Conservation (phyloP, 495 filamentous ascomycete genomes). For the Trichoderma virens region DNA sequence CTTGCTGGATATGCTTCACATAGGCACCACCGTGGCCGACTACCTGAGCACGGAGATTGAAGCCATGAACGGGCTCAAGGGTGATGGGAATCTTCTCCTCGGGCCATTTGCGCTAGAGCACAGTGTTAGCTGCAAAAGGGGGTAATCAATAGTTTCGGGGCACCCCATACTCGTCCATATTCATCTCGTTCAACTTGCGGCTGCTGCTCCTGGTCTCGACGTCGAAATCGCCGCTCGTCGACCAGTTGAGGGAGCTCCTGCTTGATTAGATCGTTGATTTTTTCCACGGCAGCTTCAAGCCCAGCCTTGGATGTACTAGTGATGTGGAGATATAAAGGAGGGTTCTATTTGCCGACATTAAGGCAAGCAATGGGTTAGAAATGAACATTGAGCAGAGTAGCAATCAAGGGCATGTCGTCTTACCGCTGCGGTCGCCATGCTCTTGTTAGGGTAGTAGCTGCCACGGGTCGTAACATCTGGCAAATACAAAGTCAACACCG, state of each 20-base stretch:
- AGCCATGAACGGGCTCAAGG: constrained; percentile 87
- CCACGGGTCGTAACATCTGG: constrained; percentile 99
- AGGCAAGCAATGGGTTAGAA: constrained; percentile 4
- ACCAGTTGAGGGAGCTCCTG: constrained; percentile 93
- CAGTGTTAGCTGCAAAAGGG: constrained; percentile 24
- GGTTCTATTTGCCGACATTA: constrained; percentile 52
- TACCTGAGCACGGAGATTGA: constrained; percentile 91
- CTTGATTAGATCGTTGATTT: constrained; percentile 92
- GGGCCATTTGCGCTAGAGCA: constrained; percentile 86
- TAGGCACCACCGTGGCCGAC: constrained; percentile 89
- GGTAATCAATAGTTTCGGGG: not conserved
- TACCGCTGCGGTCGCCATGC: constrained; percentile 89
- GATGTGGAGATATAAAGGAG: constrained; percentile 88
- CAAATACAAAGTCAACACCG: constrained; percentile 48
- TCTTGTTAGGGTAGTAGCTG: constrained; percentile 94
- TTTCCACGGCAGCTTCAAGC: constrained; percentile 73
- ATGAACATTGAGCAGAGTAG: not conserved
- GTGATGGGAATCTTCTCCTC: constrained; percentile 88
- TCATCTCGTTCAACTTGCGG: constrained; percentile 78
- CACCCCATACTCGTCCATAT: constrained; percentile 68
- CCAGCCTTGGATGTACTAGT: constrained; percentile 90
- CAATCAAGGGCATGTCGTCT: constrained; percentile 26
- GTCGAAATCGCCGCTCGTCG: constrained; percentile 88
- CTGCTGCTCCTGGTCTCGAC: constrained; percentile 67
- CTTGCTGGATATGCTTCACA: constrained; percentile 94